These are phyloP conservation scores for Gynostemma pentaphyllum DNA, from an alignment of 306 rosid species.

Conservation along the genomic window DNA sequence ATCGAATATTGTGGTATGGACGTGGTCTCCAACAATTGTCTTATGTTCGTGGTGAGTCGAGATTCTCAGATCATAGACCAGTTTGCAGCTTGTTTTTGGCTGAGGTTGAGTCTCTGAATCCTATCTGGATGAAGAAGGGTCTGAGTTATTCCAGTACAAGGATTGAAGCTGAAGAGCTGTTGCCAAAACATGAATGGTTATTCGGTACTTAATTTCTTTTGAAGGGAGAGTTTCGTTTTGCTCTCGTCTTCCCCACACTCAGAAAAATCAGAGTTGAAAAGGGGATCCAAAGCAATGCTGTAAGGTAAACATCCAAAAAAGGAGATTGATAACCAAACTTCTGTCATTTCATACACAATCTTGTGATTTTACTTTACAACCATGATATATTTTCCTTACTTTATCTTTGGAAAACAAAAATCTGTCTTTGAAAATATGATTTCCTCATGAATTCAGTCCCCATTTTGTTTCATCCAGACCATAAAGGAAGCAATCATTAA, in stretches of 20 bases:
- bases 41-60: constrained; percentile 91
- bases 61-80: constrained; percentile 95
- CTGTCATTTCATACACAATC: neutral
- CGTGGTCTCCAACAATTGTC: constrained; percentile 75
- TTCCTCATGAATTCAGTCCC: neutral
- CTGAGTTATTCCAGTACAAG: constrained; percentile 66
- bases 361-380: neutral
- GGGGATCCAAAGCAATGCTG: neutral
- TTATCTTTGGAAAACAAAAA: neutral
- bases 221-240: constrained; percentile 5
- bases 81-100: constrained; percentile 71
- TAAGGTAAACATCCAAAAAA: neutral
- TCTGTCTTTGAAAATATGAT: neutral
- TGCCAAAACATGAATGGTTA: constrained; percentile 53
- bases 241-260: neutral
- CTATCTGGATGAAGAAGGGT: constrained; percentile 54
- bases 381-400: neutral
- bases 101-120: constrained; percentile 64
- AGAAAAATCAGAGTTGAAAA: too few relatives aligned
- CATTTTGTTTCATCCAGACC: neutral
- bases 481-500: neutral
- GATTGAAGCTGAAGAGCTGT: constrained; percentile 79
- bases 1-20: constrained; percentile 88
- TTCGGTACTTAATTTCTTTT: constrained; percentile 33
- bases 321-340: neutral